A percentile compares a stretch with the other conserved stretches of the same genome.
Evolutionary conservation across 495 filamentous ascomycete species (phyloP).

Genomic region (Aspergillus biplanus): DNA sequence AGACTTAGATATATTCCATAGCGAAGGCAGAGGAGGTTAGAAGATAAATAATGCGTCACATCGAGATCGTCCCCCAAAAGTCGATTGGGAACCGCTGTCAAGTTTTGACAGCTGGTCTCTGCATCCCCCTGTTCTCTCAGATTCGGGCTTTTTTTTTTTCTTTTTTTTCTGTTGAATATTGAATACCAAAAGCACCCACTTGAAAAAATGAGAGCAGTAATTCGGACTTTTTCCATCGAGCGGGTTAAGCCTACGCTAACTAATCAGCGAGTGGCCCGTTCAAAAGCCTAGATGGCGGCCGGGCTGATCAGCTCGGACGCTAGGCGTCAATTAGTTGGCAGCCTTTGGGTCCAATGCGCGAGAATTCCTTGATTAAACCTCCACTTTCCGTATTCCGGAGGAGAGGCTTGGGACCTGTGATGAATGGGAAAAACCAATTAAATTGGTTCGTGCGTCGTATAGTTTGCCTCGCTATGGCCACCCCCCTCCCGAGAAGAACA

Average conservation of each 20-base stretch:
- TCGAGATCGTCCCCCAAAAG: neutral
- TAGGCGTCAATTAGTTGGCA: slow-evolving; percentile 4
- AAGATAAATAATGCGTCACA: neutral
- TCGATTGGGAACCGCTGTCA: neutral
- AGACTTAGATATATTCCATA: slow-evolving; percentile 6
- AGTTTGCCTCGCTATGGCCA: neutral
- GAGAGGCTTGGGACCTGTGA: neutral
- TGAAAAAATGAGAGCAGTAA: neutral
- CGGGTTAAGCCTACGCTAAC: too few species aligned
- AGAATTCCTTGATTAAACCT: neutral
- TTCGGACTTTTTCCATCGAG: too few species aligned
- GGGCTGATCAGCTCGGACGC: slow-evolving; percentile 8
- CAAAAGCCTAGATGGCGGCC: neutral
- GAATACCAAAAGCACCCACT: neutral
- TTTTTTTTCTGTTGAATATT: neutral
- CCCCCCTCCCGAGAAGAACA: slow-evolving; percentile 5
- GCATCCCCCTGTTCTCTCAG: neutral
- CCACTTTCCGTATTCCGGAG: slow-evolving; percentile 9
- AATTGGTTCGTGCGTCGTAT: neutral
- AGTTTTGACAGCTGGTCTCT: neutral
- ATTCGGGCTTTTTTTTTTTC: neutral
- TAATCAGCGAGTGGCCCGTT: neutral
- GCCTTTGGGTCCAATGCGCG: neutral
- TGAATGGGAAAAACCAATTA: neutral
- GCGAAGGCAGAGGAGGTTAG: neutral